Evolutionary conservation across 257 asterid species (phyloP).

Genomic region (Scutellaria barbata): DNA sequence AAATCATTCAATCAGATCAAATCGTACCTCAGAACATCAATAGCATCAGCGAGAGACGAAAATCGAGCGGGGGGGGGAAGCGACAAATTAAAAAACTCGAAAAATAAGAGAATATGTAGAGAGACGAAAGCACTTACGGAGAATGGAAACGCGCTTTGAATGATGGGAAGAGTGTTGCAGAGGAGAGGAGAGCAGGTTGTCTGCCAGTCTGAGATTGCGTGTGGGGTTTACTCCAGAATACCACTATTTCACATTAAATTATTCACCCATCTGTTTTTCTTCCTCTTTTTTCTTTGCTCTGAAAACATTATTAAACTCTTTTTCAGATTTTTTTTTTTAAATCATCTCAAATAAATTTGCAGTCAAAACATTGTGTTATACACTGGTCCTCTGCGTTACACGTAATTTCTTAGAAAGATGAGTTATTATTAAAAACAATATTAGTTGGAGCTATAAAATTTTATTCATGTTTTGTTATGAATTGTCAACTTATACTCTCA

Average conservation of each 20-base stretch:
- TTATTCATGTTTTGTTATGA: too few relatives aligned
- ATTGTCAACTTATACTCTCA: too few relatives aligned
- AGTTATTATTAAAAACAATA: too few relatives aligned
- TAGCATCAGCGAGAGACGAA: slow-evolving; percentile 25
- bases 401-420: too few relatives aligned
- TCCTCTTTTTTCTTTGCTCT: slow-evolving; percentile 31
- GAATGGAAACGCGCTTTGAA: slow-evolving; percentile 47
- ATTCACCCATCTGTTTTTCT: slow-evolving; percentile 34
- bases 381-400: too few relatives aligned
- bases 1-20: background rate
- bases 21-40: slow-evolving; percentile 34
- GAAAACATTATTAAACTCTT: background rate
- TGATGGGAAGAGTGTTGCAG: slow-evolving; percentile 49
- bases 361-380: too few relatives aligned
- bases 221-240: slow-evolving; percentile 33
- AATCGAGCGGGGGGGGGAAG: background rate
- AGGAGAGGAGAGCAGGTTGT: slow-evolving; percentile 44
- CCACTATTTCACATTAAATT: slow-evolving; percentile 24
- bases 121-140: slow-evolving; percentile 40
- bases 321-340: too few relatives aligned
- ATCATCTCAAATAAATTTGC: too few relatives aligned
- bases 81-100: background rate
- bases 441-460: too few relatives aligned
- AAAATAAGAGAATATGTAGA: slow-evolving; percentile 19
- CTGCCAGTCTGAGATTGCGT: slow-evolving; percentile 49